Percentiles rank a stretch among this genome's conserved stretches.
phyloP scores from a whole-genome alignment of 2,329 filamentous ascomycete genomes.

The Trichoderma brevicompactum region DNA sequence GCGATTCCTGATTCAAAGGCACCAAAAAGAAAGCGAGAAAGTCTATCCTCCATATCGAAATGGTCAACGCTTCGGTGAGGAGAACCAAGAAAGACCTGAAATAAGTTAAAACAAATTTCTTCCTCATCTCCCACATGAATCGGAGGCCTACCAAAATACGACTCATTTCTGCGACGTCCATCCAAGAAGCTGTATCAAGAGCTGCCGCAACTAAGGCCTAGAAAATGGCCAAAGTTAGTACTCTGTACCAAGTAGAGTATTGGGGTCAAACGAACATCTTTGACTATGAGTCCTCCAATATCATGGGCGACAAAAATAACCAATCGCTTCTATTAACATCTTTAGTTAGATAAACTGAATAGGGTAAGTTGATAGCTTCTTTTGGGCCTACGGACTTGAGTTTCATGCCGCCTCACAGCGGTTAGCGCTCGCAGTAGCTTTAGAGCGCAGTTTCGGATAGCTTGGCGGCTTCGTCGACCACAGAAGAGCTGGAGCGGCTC shows the following conservation, averaged over 20 bases:
- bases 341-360: neutral
- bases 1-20: conserved; percentile 2
- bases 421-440: conserved; percentile 19
- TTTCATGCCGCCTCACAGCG: conserved; percentile 10
- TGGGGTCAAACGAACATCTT: conserved; percentile 21
- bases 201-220: conserved; percentile 22
- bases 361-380: neutral
- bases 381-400: conserved; percentile 2
- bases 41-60: conserved; percentile 28
- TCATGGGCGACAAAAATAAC: conserved; percentile 27
- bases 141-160: conserved; percentile 20
- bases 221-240: neutral
- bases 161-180: conserved; percentile 24
- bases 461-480: conserved; percentile 25
- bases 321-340: conserved; percentile 5
- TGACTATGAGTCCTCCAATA: conserved; percentile 28
- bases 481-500: conserved; percentile 25
- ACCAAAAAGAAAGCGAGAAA: conserved; percentile 28
- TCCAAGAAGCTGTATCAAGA: conserved; percentile 16
- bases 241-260: neutral
- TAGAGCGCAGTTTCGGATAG: conserved; percentile 20
- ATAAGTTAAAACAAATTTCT: neutral
- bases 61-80: conserved; percentile 23
- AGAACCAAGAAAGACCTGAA: conserved; percentile 25
- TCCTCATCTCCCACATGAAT: neutral